A percentile compares a stretch with the other conserved stretches of the same genome.
Evolutionary conservation across 257 asterid genomes (phyloP).

Genomic region (Haberlea rhodopensis): DNA sequence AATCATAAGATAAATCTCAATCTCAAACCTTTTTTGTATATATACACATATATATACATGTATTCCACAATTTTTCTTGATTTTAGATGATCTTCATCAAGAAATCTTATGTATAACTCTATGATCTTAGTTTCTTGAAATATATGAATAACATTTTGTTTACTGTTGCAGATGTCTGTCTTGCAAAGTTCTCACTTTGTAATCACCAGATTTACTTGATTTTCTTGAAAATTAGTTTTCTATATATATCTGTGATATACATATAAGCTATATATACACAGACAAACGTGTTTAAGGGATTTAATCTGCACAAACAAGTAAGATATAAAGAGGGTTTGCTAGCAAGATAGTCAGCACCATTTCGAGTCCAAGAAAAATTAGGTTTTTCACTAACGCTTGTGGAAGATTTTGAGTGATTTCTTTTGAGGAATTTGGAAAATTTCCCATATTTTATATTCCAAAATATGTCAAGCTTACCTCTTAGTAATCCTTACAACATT

Average conservation of each 20-base stretch:
- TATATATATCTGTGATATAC: neutral
- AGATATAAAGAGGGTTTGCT: neutral
- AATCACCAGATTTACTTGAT: neutral
- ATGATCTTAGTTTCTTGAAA: neutral
- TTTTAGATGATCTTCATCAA: neutral
- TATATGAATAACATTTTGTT: too few species aligned
- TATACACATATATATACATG: too few species aligned
- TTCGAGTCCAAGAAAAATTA: neutral
- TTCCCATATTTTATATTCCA: neutral
- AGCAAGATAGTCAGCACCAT: neutral
- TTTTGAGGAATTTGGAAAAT: neutral
- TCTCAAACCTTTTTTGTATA: too few species aligned
- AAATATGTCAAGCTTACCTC: neutral
- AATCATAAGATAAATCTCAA: neutral
- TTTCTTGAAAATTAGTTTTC: too few species aligned
- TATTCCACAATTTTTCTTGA: neutral
- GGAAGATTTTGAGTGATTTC: too few species aligned
- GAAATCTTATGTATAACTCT: neutral
- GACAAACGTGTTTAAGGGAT: neutral
- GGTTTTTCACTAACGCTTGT: neutral
- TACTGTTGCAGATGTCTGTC: neutral
- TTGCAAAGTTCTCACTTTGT: neutral
- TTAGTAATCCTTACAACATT: neutral
- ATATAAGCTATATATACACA: too few species aligned
- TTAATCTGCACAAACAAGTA: too few species aligned